phyloP scores from a whole-genome alignment of 805 yeast genomes.

The Novakomyces olei region DNA sequence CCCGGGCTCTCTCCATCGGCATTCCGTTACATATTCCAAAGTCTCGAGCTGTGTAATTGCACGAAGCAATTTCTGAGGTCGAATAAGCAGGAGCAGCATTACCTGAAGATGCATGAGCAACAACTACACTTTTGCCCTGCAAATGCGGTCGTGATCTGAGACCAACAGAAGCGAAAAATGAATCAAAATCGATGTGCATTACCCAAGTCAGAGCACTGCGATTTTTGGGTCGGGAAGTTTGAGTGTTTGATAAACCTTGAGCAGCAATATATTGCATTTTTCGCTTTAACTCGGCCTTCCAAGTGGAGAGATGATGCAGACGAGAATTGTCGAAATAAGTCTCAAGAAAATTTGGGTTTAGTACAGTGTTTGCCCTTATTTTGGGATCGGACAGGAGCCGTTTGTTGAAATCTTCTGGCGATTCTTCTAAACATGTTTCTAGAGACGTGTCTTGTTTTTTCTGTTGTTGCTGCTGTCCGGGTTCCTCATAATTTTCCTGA shows the following conservation, averaged over 20 bases:
- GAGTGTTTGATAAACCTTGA: background rate
- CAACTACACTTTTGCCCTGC: conserved; percentile 40
- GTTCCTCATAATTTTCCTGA: no score
- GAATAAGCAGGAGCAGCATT: conserved; percentile 28
- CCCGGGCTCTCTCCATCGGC: conserved; percentile 56
- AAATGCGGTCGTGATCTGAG: conserved; percentile 33
- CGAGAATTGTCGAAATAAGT: conserved; percentile 63
- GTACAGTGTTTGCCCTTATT: conserved; percentile 28
- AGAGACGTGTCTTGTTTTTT: conserved; percentile 2
- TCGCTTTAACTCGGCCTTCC: conserved; percentile 56
- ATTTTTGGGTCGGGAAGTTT: conserved; percentile 12
- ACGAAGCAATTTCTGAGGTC: conserved; percentile 66
- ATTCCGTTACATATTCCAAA: conserved; percentile 65
- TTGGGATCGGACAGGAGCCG: conserved; percentile 7
- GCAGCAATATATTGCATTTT: conserved; percentile 31
- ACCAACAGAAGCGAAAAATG: conserved; percentile 79
- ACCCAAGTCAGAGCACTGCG: conserved; percentile 15
- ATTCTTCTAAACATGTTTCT: background rate
- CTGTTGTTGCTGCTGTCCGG: conserved; percentile 6
- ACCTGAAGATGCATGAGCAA: conserved; percentile 29
- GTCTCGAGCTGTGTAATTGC: conserved; percentile 66
- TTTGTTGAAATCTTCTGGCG: conserved; percentile 1
- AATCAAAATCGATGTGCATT: conserved; percentile 78
- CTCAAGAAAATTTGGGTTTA: conserved; percentile 51
- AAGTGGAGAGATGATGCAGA: conserved; percentile 65